Evolutionary conservation across 495 filamentous ascomycete genomes (phyloP).

Genomic region (Massariosphaeria phaeospora): DNA sequence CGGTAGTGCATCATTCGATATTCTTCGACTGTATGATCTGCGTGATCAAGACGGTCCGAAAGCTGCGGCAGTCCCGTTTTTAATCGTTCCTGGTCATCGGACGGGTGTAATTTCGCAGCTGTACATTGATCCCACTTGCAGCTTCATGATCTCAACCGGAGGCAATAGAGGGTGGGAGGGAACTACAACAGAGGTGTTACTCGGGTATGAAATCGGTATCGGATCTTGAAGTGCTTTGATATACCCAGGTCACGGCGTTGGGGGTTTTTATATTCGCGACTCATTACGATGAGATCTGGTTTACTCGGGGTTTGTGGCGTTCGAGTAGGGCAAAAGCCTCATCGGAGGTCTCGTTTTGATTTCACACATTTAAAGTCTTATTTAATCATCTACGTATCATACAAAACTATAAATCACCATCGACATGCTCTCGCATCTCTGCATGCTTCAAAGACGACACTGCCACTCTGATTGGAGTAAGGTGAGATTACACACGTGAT

Average conservation of each 20-base stretch:
- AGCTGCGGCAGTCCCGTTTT: slow-evolving; percentile 81
- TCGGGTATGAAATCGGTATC: slow-evolving; percentile 87
- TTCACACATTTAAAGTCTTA: no score
- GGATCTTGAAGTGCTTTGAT: slow-evolving; percentile 30
- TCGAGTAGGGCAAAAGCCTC: no score
- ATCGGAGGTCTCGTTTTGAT: no score
- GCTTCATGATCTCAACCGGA: slow-evolving; percentile 83
- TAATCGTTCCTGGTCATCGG: slow-evolving; percentile 87
- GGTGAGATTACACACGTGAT: no score
- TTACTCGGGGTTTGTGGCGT: no score
- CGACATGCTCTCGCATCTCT: no score
- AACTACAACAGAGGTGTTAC: slow-evolving; percentile 78
- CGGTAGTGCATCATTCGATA: slow-evolving; percentile 80
- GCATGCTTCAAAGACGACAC: no score
- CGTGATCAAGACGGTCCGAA: slow-evolving; percentile 61
- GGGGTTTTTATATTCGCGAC: neutral
- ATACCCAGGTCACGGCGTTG: slow-evolving; percentile 30
- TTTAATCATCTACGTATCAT: no score
- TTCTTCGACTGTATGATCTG: slow-evolving; percentile 86
- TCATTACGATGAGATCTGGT: neutral
- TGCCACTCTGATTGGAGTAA: no score
- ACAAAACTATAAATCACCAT: no score
- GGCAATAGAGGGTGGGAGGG: slow-evolving; percentile 97
- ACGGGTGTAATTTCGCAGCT: slow-evolving; percentile 82
- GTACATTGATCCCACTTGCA: slow-evolving; percentile 80